These are phyloP conservation scores for Amanita subjunquillea DNA, from an alignment of 768 basidiomycete species.

Conservation along the genomic window DNA sequence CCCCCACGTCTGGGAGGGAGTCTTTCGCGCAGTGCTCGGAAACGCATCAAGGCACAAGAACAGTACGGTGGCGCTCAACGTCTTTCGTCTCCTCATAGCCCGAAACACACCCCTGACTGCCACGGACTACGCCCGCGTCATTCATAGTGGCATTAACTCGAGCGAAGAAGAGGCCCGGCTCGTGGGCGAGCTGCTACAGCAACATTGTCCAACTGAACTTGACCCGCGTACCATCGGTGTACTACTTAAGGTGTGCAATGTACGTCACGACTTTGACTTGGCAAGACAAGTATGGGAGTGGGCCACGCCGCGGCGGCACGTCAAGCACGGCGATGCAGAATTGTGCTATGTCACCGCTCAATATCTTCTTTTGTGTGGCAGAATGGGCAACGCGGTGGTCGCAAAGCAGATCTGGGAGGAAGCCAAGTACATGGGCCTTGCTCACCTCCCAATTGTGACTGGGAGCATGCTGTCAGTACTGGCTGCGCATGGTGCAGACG, in stretches of 20 bases:
- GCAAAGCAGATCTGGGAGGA: slow-evolving; percentile 14
- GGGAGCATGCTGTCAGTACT: slow-evolving; percentile 16
- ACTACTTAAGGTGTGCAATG: slow-evolving; percentile 13
- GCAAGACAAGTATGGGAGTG: slow-evolving; percentile 13
- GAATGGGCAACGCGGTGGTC: slow-evolving; percentile 12
- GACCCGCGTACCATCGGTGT: slow-evolving; percentile 16
- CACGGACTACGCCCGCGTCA: slow-evolving; percentile 15
- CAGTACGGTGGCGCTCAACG: slow-evolving; percentile 13
- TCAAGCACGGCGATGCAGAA: slow-evolving; percentile 11
- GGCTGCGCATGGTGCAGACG: slow-evolving; percentile 13
- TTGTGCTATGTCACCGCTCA: slow-evolving; percentile 13
- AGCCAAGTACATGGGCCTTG: slow-evolving; percentile 13
- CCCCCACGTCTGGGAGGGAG: slow-evolving; percentile 13
- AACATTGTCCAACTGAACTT: slow-evolving; percentile 14
- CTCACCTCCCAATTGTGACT: slow-evolving; percentile 12
- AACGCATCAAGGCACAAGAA: slow-evolving; percentile 16
- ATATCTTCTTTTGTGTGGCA: slow-evolving; percentile 14
- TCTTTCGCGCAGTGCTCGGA: slow-evolving; percentile 14
- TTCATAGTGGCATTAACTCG: slow-evolving; percentile 15
- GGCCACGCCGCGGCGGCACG: slow-evolving; percentile 12
- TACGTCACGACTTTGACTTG: slow-evolving; percentile 14
- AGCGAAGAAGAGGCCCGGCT: slow-evolving; percentile 14
- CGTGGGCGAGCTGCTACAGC: slow-evolving; percentile 13
- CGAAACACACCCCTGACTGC: slow-evolving; percentile 11
- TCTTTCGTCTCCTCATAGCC: slow-evolving; percentile 14